Evolutionary conservation across 768 basidiomycete genomes (phyloP), one percentile per base, ranked within the genome.

Genomic region (Baorangia bicolor): DNA sequence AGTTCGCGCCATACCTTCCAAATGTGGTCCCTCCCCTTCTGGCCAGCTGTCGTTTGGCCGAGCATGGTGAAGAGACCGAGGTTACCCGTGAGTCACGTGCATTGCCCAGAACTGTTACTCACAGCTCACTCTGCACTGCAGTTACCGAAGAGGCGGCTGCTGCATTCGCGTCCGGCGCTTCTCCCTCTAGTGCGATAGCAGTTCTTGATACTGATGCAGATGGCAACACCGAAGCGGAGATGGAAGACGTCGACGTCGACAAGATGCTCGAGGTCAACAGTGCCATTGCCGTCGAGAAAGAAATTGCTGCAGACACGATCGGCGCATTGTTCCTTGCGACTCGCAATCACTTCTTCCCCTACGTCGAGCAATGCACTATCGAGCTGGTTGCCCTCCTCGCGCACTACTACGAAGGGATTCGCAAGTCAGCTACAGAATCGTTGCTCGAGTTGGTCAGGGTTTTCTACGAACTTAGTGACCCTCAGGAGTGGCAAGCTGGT

Each of bases 251-350:
- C 42, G 91, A 94, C 64, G 73, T 92, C 47, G 92, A 92, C 64
- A 92, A 93, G 73, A 79, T 92, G 73, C 82, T 94, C 67, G 91
- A 94, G 58, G 92, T 95, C 58, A 96, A 94, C 77, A 92, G 90
- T 64, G 95, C 94, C 21, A 88, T 98, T 61, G 95, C 95, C 40
- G 94, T 98, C 53, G 97, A 99, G 80, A 99, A 99, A 75, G 97
- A 99, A 78, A 97, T 98, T 57, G 95, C 97, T 21, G 93, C 94
- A 25, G 95, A 98, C 69, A 93, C 95, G 5, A 87, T 98, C 60
- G 94, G 96, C 57, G 88, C 90, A 34, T 74, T 99, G 58, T 98
- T 98, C 69, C 79, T 84, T 30, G 81, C 90, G 12, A 93, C 92
- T 30, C 84, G 86, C 64, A 74, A 72, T 44, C 87, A 92, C 65